A percentile compares a stretch with the other conserved stretches of the same genome.
These are phyloP conservation scores for Alternaria sp. DNA, from an alignment of 2,329 filamentous ascomycete species.

Conservation along the genomic window DNA sequence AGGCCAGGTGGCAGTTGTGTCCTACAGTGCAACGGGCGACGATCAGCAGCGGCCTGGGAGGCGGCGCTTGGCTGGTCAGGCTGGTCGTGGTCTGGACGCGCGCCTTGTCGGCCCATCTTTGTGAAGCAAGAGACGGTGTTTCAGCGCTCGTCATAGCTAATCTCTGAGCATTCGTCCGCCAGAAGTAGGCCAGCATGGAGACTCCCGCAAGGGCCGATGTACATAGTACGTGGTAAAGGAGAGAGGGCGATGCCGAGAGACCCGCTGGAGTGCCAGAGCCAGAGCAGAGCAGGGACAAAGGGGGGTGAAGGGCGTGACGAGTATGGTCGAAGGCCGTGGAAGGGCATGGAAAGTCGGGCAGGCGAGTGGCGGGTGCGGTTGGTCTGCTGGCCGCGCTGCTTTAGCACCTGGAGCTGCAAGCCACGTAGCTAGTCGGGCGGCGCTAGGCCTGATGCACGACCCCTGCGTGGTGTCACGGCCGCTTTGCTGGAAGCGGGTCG, in stretches of 20 bases:
- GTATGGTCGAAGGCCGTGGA: conserved; percentile 21
- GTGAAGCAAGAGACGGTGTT: conserved; percentile 36
- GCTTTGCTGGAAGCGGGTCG: conserved; percentile 17
- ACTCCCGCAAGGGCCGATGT: background rate
- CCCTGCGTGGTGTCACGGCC: conserved; percentile 28
- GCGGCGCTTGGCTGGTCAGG: conserved; percentile 26
- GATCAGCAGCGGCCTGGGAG: conserved; percentile 23
- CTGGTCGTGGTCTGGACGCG: conserved; percentile 15
- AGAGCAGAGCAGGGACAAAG: conserved; percentile 16
- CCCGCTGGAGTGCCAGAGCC: background rate
- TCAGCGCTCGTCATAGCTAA: conserved; percentile 25
- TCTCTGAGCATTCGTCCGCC: conserved; percentile 7
- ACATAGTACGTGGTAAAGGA: too few species aligned
- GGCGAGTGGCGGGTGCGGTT: conserved; percentile 23
- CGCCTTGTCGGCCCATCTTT: conserved; percentile 19
- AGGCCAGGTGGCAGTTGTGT: conserved; percentile 38
- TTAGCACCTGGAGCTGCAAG: conserved; percentile 23
- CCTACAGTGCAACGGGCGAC: conserved; percentile 16
- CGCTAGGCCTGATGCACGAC: conserved; percentile 10
- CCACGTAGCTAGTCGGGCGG: conserved; percentile 11
- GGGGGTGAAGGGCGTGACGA: background rate
- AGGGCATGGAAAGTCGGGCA: conserved; percentile 30
- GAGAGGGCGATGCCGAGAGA: conserved; percentile 5
- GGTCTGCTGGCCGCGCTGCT: conserved; percentile 23
- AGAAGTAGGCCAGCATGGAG: background rate